Base-by-base conservation (phyloP, 805 yeast species). In the Diddensiella santjacobensis region DNA sequence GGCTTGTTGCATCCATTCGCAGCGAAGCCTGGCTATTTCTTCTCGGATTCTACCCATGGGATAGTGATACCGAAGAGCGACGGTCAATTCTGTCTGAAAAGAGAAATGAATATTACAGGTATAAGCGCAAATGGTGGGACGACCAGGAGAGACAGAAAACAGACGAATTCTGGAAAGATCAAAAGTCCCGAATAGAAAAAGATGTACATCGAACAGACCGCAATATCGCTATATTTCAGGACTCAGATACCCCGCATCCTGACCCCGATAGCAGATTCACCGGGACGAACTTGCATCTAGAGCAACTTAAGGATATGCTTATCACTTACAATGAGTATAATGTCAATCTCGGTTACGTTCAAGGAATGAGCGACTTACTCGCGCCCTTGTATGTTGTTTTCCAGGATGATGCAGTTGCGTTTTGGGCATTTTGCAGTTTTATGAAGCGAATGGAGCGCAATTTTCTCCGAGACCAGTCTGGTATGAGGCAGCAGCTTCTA, bases 381-480 rank as follows among this genome's bases (percentile, higher is more conserved):
- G 84, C 96, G 0, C 97, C 97, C 0, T 67, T 93, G 2, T 93
- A 88, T 63, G 75, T 71, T 3, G 59, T 71, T 57, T 55, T 72
- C 26, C 73, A 71, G 50, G 95, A 90, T 63, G 96, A 90, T 56
- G 71, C 83, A 0, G 59, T 88, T 20, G 73, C 96, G 3, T 93
- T 93, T 64, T 88, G 96, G 95, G 83, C 89, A 5, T 91, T 93
- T 69, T 74, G 79, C 2, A 79, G 81, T 35, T 87, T 87, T 56
- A 91, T 93, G 98, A 88, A 87, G 44, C 72, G 93, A 47, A 89
- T 91, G 97, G 97, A 91, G 65, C 75, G 97, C 45, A 93, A 93
- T 65, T 93, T 90, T 63, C 70, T 91, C 23, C 78, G 95, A 42
- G 96, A 88, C 65, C 96, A 93, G 64, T 78, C 87, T 36, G 99